phyloP scores from a whole-genome alignment of 129 eudicot genomes.

The Dittrichia graveolens region DNA sequence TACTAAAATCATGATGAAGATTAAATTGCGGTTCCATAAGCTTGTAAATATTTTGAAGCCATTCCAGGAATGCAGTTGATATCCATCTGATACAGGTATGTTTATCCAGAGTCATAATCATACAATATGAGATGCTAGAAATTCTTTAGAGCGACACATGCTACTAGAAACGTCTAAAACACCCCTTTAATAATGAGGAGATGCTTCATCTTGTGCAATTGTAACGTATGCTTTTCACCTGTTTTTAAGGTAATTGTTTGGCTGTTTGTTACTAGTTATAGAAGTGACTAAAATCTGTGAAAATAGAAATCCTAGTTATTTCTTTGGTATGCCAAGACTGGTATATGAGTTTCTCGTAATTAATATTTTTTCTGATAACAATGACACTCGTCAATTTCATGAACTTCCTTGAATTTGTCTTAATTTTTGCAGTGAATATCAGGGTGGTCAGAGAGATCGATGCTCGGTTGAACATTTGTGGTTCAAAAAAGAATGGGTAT shows the following conservation, averaged over 20 bases:
- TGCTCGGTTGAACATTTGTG: conserved; percentile 5
- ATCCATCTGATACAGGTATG: conserved; percentile 25
- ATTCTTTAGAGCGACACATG: no score
- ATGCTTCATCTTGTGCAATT: no score
- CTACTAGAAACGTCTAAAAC: no score
- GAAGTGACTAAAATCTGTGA: no score
- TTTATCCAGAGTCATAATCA: not conserved
- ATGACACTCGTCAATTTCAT: not conserved
- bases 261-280: no score
- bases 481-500: not conserved
- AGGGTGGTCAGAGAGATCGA: conserved; percentile 25
- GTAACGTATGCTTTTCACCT: no score
- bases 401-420: not conserved
- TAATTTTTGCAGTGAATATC: conserved; percentile 13
- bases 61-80: conserved; percentile 16
- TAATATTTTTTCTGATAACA: not conserved
- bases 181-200: no score
- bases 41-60: conserved; percentile 32
- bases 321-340: not conserved
- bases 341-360: not conserved
- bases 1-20: not conserved
- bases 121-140: no score
- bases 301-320: not conserved
- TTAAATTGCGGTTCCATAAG: conserved; percentile 2
- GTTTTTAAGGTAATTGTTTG: no score